Evolutionary conservation across 2,329 filamentous ascomycete species (phyloP).

Genomic region (Hymenoscyphus albidus): DNA sequence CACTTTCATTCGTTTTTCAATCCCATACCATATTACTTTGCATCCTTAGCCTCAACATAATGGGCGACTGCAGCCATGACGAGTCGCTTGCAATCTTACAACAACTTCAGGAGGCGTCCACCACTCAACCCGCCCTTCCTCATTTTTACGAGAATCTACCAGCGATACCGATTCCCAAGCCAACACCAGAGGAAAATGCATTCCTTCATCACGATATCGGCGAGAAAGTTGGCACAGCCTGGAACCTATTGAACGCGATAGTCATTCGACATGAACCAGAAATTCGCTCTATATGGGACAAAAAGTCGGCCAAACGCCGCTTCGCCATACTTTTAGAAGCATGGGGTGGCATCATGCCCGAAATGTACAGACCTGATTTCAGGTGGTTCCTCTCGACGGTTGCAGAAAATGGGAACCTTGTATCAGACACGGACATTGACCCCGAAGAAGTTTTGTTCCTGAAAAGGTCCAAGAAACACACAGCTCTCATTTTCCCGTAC

Average conservation of each 20-base stretch:
- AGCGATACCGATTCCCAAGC: background rate
- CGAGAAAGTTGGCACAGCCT: background rate
- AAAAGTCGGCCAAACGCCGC: background rate
- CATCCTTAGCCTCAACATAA: background rate
- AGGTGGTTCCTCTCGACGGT: background rate
- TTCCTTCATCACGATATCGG: background rate
- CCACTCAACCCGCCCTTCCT: background rate
- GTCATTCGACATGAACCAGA: background rate
- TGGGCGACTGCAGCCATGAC: background rate
- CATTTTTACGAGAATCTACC: background rate
- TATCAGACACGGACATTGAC: background rate
- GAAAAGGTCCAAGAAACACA: background rate
- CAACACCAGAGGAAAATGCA: background rate
- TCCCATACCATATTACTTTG: background rate
- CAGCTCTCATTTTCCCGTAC: background rate
- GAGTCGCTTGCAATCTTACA: background rate
- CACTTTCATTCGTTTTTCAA: background rate
- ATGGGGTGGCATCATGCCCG: background rate
- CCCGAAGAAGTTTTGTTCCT: background rate
- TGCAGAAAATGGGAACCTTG: background rate
- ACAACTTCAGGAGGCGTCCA: background rate
- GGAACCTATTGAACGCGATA: background rate
- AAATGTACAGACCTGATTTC: background rate
- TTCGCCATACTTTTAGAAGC: background rate
- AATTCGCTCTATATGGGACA: background rate